Percentiles rank a stretch among this genome's conserved stretches.
Conservation (phyloP, 2,329 filamentous ascomycete species). For the Alternaria atra region DNA sequence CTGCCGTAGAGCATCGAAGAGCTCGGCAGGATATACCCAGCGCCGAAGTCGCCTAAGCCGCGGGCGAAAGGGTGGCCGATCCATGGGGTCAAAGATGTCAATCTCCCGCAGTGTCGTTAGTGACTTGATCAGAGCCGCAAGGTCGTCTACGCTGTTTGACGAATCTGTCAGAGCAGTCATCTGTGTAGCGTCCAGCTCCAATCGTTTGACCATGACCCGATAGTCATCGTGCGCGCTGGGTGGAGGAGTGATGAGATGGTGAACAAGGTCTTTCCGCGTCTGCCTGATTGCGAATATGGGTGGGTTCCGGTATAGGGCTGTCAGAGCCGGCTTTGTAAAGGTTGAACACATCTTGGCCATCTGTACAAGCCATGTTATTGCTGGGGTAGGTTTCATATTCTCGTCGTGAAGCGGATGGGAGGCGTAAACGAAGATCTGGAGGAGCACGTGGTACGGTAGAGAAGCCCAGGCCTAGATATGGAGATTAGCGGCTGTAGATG, state of each 20-base stretch:
- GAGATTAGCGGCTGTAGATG: neutral
- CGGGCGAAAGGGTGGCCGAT: conserved; percentile 71
- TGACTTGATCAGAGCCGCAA: conserved; percentile 67
- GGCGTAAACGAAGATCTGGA: conserved; percentile 74
- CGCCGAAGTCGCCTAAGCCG: conserved; percentile 61
- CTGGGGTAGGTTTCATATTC: conserved; percentile 55
- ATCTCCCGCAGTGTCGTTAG: conserved; percentile 74
- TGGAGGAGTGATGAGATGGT: conserved; percentile 64
- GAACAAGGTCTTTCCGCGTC: conserved; percentile 55
- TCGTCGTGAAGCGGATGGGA: conserved; percentile 65
- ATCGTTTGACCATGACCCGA: conserved; percentile 72
- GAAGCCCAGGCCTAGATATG: conserved; percentile 43
- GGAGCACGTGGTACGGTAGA: conserved; percentile 74
- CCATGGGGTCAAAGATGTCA: conserved; percentile 74
- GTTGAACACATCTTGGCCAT: conserved; percentile 67
- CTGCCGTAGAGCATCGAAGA: conserved; percentile 71
- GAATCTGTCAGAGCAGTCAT: conserved; percentile 64
- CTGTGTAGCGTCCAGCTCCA: conserved; percentile 73
- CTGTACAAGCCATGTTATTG: conserved; percentile 70
- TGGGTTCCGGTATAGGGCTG: conserved; percentile 75
- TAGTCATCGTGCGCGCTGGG: conserved; percentile 63
- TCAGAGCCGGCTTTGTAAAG: conserved; percentile 77
- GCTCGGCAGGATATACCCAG: conserved; percentile 73
- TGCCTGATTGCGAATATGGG: conserved; percentile 66
- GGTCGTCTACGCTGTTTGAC: conserved; percentile 63